Conservation (phyloP, 1,139 yeast species). For the Suhomyces wounanorum region DNA sequence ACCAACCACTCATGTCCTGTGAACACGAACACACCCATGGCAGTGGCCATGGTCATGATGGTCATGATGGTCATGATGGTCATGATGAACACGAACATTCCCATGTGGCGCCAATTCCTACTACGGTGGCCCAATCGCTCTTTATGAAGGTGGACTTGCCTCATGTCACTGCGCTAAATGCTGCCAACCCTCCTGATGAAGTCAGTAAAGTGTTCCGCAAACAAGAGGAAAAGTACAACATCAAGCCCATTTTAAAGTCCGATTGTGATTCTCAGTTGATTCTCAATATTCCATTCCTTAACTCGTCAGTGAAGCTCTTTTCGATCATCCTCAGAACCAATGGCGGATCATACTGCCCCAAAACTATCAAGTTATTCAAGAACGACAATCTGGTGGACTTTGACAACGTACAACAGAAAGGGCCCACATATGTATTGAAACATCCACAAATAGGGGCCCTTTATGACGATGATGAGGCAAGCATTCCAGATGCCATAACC, state of each 20-base stretch:
- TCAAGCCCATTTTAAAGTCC: constrained; percentile 57
- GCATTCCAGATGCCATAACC: constrained; percentile 34
- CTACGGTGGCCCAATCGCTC: constrained; percentile 69
- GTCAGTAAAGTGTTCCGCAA: constrained; percentile 53
- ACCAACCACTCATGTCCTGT: constrained; percentile 35
- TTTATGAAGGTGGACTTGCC: constrained; percentile 60
- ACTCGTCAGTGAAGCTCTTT: constrained; percentile 71
- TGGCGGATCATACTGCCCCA: constrained; percentile 67
- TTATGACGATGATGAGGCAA: constrained; percentile 31
- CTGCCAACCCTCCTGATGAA: constrained; percentile 53
- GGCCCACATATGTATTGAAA: constrained; percentile 54
- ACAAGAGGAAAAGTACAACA: constrained; percentile 41
- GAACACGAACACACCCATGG: constrained; percentile 38
- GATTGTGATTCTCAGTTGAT: constrained; percentile 85
- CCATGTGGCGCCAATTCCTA: constrained; percentile 68
- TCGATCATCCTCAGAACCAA: constrained; percentile 71
- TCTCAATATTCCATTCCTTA: constrained; percentile 69
- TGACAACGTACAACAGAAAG: constrained; percentile 52
- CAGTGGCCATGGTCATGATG: constrained; percentile 22
- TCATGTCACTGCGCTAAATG: constrained; percentile 66
- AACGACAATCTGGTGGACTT: constrained; percentile 73
- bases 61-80: constrained; percentile 14
- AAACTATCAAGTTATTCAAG: constrained; percentile 68
- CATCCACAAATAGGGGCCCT: constrained; percentile 65
- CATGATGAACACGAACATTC: constrained; percentile 21